phyloP scores from a whole-genome alignment of 176 grass and related monocot species.

The Miscanthus lutarioriparius region DNA sequence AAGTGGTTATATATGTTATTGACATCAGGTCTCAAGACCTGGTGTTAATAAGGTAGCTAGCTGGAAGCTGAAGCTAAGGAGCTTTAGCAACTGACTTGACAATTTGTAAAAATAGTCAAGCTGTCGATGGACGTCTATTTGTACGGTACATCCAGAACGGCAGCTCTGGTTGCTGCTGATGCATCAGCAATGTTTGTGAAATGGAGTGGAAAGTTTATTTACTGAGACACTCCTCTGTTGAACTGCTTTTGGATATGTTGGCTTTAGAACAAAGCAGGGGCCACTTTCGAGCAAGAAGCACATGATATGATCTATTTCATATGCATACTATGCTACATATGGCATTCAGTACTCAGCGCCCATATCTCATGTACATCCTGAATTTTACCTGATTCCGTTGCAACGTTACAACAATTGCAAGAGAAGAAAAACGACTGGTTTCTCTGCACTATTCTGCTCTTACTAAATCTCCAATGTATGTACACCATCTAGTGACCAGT shows the following conservation, averaged over 20 bases:
- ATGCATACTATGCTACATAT: constrained; percentile 7
- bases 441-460: constrained; percentile 30
- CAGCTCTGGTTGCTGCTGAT: constrained; percentile 53
- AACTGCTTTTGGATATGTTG: not conserved
- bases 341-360: constrained; percentile 8
- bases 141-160: constrained; percentile 40
- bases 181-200: constrained; percentile 38
- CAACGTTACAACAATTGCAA: constrained; percentile 18
- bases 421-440: not conserved
- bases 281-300: not conserved
- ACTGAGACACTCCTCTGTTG: not conserved
- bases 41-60: constrained; percentile 68
- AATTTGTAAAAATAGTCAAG: constrained; percentile 61
- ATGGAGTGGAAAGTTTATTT: constrained; percentile 40
- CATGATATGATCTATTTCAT: constrained; percentile 5
- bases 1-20: constrained; percentile 59
- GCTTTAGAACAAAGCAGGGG: not conserved
- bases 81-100: constrained; percentile 66
- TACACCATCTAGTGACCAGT: constrained; percentile 44
- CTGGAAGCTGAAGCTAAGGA: constrained; percentile 53
- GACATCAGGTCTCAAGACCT: constrained; percentile 31
- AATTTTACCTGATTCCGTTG: constrained; percentile 27
- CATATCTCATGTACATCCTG: constrained; percentile 27
- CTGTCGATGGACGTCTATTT: constrained; percentile 64
- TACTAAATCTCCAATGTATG: constrained; percentile 37